Evolutionary conservation across 2,329 filamentous ascomycete species (phyloP).

Genomic region (Penicillium digitatum): DNA sequence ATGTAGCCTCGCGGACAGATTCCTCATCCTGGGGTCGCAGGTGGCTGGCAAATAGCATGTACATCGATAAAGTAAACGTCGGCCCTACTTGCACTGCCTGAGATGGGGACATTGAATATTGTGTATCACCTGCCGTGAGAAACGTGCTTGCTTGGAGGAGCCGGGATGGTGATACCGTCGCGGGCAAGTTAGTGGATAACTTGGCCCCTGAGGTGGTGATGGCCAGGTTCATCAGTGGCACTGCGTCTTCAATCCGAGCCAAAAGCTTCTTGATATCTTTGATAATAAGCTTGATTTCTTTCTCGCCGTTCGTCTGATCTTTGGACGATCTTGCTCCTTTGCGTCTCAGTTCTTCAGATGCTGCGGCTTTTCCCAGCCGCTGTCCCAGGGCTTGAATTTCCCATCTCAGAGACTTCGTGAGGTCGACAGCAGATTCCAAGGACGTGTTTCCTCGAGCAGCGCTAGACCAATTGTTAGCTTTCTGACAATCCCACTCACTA

Average conservation of each 20-base stretch:
- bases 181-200: constrained; percentile 71
- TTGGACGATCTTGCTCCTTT: constrained; percentile 35
- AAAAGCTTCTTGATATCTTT: constrained; percentile 71
- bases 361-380: constrained; percentile 66
- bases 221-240: constrained; percentile 86
- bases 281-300: constrained; percentile 67
- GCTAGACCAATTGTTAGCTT: constrained; percentile 31
- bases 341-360: constrained; percentile 50
- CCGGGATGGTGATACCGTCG: constrained; percentile 82
- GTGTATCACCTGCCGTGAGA: constrained; percentile 78
- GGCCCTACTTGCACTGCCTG: constrained; percentile 78
- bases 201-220: constrained; percentile 91
- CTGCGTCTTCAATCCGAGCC: constrained; percentile 77
- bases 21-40: constrained; percentile 55
- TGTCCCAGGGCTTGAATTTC: constrained; percentile 78
- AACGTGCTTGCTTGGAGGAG: constrained; percentile 90
- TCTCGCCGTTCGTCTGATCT: constrained; percentile 55
- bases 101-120: constrained; percentile 65
- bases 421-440: constrained; percentile 76
- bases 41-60: constrained; percentile 91
- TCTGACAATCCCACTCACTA: neutral
- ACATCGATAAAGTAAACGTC: constrained; percentile 78
- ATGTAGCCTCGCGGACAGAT: constrained; percentile 64
- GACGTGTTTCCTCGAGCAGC: constrained; percentile 72
- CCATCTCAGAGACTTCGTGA: constrained; percentile 77